A percentile compares a stretch with the other conserved stretches of the same genome.
Conservation (phyloP, 139 green algal species). For the Picochlorum costavermella region DNA sequence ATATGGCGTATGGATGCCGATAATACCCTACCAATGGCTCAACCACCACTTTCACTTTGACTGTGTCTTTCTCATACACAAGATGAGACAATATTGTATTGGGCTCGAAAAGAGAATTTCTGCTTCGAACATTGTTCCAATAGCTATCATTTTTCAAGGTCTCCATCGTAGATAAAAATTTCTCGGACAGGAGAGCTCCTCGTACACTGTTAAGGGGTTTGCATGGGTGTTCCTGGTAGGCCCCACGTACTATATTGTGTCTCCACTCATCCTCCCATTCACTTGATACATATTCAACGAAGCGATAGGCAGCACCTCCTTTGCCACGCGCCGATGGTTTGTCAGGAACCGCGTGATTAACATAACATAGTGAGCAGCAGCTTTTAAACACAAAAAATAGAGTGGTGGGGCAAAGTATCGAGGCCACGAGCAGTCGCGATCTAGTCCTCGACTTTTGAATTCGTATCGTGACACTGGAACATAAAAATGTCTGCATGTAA, state of each 20-base stretch:
- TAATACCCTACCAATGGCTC: neutral
- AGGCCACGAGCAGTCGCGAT: too few species aligned
- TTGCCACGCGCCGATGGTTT: too few species aligned
- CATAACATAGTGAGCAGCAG: too few species aligned
- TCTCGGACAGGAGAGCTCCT: neutral
- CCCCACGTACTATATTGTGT: neutral
- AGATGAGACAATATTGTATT: neutral
- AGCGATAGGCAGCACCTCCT: neutral
- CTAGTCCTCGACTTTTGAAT: too few species aligned
- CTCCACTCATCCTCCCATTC: neutral
- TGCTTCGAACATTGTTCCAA: neutral
- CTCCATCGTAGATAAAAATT: neutral
- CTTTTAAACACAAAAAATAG: too few species aligned
- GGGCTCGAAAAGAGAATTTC: neutral
- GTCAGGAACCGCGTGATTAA: too few species aligned
- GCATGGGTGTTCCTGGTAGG: neutral
- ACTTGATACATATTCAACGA: neutral
- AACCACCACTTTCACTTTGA: neutral
- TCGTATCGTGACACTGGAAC: too few species aligned
- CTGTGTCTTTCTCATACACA: neutral
- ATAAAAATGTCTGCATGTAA: too few species aligned
- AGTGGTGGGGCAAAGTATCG: too few species aligned
- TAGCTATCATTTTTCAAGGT: neutral
- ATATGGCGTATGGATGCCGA: conserved; percentile 2
- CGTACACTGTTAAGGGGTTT: neutral